Evolutionary conservation across 371 early-diverging fungal species (phyloP).

Genomic region (Haplosporangium sp.): DNA sequence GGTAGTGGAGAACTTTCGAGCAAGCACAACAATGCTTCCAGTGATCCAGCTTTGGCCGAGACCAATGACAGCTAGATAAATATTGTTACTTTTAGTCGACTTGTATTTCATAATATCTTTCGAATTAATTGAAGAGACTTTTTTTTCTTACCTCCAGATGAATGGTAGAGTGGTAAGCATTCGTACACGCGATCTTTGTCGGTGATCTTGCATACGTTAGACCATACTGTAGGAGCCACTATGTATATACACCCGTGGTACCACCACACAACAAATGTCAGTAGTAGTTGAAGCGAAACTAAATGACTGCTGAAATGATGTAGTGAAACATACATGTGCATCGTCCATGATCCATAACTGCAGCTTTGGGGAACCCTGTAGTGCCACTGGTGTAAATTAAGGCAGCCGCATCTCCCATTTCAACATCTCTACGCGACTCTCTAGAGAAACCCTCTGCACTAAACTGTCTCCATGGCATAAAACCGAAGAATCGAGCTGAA

Average conservation of each 20-base stretch:
- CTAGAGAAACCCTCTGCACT: constrained; percentile 14
- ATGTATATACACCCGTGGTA: neutral
- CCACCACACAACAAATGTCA: neutral
- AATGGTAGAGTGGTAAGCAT: constrained; percentile 43
- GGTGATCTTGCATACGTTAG: constrained; percentile 3
- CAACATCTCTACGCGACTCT: constrained; percentile 19
- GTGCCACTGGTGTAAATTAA: constrained; percentile 50
- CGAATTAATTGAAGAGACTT: too few relatives aligned
- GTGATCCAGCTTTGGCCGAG: constrained; percentile 33
- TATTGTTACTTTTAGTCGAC: neutral
- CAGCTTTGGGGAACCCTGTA: constrained; percentile 47
- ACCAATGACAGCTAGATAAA: constrained; percentile 34
- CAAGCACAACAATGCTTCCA: constrained; percentile 36
- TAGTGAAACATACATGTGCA: constrained; percentile 20
- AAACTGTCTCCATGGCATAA: constrained; percentile 1
- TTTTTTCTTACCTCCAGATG: constrained; percentile 36
- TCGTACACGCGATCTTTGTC: constrained; percentile 24
- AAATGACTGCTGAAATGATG: neutral
- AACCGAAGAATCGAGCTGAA: neutral
- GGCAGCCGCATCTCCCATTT: constrained; percentile 24
- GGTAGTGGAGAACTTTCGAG: constrained; percentile 46
- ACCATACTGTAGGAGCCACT: neutral
- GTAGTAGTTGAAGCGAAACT: too few relatives aligned
- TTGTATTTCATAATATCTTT: too few relatives aligned
- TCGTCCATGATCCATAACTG: constrained; percentile 53